Evolutionary conservation across 2,329 filamentous ascomycete genomes (phyloP), one percentile per base, ranked within the genome.

Genomic region (Fusarium proliferatum): DNA sequence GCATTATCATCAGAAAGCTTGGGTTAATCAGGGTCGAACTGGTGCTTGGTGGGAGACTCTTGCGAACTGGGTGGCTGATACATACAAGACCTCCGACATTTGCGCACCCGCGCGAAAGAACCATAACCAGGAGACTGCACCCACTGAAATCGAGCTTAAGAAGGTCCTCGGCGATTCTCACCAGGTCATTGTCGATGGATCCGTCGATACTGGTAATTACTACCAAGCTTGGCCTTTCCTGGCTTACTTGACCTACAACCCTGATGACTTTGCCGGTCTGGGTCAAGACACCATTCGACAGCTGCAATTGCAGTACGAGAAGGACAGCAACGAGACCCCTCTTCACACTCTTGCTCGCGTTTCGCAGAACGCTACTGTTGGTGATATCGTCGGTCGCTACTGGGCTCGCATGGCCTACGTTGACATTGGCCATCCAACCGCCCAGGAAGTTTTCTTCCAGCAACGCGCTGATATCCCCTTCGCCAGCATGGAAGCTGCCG

Each of bases 361-460:
- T 1, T 79, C 82, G 4, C 64, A 70, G 12, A 77, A 74, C 38
- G 66, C 79, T 28, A 78, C 76, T 23, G 79, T 81, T 21, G 82
- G 84, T 26, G 81, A 83, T 17, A 79, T 88, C 13, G 83, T 88
- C 12, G 86, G 82, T 6, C 79, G 81, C 21, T 88, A 88, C 78
- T 88, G 86, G 86, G 86, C 86, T 5, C 83, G 83, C 66, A 88
- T 88, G 86, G 86, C 86, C 9, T 86, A 84, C 68, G 85, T 85
- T 16, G 86, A 88, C 48, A 86, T 88, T 38, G 85, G 84, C 17
- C 84, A 88, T 71, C 65, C 79, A 2, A 81, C 81, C 12, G 84
- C 84, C 1, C 81, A 82, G 26, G 73, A 81, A 2, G 65, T 80
- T 45, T 87, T 85, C 78, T 72, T 81, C 6, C 64, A 64, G 36